Conservation (phyloP, 2,329 filamentous ascomycete species). For the Pseudogymnoascus sp. region DNA sequence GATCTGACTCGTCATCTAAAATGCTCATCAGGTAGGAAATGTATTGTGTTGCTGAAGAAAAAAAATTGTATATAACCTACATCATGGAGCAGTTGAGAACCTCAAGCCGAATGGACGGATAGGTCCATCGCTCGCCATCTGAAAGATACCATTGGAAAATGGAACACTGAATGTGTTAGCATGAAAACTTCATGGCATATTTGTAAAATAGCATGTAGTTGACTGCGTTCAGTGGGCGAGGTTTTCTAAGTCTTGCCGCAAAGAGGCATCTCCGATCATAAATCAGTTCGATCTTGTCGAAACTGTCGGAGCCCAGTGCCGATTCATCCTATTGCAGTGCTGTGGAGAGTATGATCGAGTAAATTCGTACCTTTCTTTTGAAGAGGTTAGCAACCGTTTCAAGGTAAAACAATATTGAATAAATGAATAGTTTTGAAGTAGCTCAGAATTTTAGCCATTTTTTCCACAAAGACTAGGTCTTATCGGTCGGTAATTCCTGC, state of each 20-base stretch:
- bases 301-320: conserved; percentile 95
- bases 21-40: conserved; percentile 39
- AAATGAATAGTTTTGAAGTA: conserved; percentile 25
- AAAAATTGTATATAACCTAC: conserved; percentile 19
- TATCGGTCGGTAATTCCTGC: conserved; percentile 76
- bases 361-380: conserved; percentile 4
- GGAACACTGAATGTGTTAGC: background rate
- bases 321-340: conserved; percentile 62
- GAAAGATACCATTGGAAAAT: background rate
- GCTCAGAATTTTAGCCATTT: conserved; percentile 81
- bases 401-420: conserved; percentile 1
- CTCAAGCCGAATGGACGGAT: background rate
- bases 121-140: background rate
- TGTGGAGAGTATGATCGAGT: conserved; percentile 9
- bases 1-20: conserved; percentile 74
- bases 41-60: conserved; percentile 11
- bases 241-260: conserved; percentile 99
- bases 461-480: conserved; percentile 64
- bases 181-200: conserved; percentile 2
- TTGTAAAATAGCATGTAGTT: conserved; percentile 8
- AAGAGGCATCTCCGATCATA: conserved; percentile 81
- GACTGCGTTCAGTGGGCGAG: conserved; percentile 79
- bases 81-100: conserved; percentile 16
- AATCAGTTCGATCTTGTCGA: conserved; percentile 37
- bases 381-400: background rate